phyloP scores from a whole-genome alignment of 2,329 filamentous ascomycete species.

The Arthroderma uncinatum region DNA sequence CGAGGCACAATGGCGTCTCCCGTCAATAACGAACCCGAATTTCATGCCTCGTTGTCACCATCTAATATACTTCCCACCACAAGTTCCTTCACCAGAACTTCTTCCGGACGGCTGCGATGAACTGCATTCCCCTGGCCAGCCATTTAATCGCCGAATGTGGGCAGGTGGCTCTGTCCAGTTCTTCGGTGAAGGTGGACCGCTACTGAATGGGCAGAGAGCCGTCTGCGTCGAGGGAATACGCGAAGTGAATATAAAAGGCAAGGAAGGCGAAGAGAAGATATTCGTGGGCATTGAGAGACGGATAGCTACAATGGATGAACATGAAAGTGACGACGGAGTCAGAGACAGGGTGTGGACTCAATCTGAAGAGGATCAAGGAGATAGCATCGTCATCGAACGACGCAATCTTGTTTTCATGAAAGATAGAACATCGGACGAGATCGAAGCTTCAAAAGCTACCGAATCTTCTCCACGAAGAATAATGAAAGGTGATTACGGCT shows the following conservation, averaged over 20 bases:
- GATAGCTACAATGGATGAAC: slow-evolving; percentile 33
- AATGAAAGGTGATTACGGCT: slow-evolving; percentile 27
- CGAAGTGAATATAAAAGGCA: slow-evolving; percentile 42
- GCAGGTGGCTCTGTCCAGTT: slow-evolving; percentile 64
- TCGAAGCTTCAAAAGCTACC: slow-evolving; percentile 19
- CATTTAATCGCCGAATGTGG: slow-evolving; percentile 75
- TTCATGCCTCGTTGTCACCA: slow-evolving; percentile 52
- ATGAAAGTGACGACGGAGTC: slow-evolving; percentile 26
- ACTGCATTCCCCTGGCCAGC: slow-evolving; percentile 60
- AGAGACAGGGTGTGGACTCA: slow-evolving; percentile 35
- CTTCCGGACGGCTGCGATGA: slow-evolving; percentile 76
- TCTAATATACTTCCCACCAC: slow-evolving; percentile 74
- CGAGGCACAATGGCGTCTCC: slow-evolving; percentile 19
- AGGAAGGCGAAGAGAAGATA: slow-evolving; percentile 44
- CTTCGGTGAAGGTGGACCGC: slow-evolving; percentile 20
- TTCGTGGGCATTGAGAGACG: slow-evolving; percentile 50
- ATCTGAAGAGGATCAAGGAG: slow-evolving; percentile 32
- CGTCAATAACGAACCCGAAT: slow-evolving; percentile 23
- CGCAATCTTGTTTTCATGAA: slow-evolving; percentile 55
- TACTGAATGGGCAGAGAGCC: slow-evolving; percentile 28
- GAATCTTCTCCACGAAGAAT: slow-evolving; percentile 20
- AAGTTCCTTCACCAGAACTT: slow-evolving; percentile 50
- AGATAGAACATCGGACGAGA: slow-evolving; percentile 32
- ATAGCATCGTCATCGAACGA: slow-evolving; percentile 44
- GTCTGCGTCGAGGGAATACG: slow-evolving; percentile 39